Percentiles rank a stretch among this genome's conserved stretches.
Conservation (phyloP, 2,329 filamentous ascomycete species). For the Epichloe bromicola region DNA sequence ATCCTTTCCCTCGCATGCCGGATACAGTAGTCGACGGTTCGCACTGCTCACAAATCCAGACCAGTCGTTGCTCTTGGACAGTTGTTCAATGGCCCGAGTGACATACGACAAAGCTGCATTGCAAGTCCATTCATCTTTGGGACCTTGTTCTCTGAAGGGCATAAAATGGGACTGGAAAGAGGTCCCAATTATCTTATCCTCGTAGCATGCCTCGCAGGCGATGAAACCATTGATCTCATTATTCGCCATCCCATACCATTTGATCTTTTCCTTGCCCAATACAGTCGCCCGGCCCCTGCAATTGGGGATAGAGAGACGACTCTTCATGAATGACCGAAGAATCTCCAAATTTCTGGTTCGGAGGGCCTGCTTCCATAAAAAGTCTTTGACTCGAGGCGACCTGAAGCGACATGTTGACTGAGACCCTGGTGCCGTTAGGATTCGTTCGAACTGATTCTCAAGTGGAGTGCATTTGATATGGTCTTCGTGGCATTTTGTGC, state of each 20-base stretch:
- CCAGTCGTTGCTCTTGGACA: conserved; percentile 17
- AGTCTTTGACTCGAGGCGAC: conserved; percentile 19
- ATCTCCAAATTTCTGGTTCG: conserved; percentile 13
- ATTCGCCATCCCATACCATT: conserved; percentile 19
- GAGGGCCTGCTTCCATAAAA: conserved; percentile 21
- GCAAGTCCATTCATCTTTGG: conserved; percentile 20
- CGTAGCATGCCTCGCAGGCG: conserved; percentile 26
- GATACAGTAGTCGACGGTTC: conserved; percentile 12
- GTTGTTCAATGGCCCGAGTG: conserved; percentile 8
- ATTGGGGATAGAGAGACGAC: conserved; percentile 12
- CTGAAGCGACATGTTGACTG: conserved; percentile 19
- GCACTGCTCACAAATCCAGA: conserved; percentile 14
- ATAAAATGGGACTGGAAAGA: conserved; percentile 19
- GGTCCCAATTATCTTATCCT: conserved; percentile 18
- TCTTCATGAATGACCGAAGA: conserved; percentile 16
- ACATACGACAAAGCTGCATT: conserved; percentile 17
- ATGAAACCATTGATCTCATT: conserved; percentile 20
- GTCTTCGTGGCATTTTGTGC: conserved; percentile 28
- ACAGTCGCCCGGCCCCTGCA: conserved; percentile 17
- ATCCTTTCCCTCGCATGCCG: conserved; percentile 17
- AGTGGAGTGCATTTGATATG: conserved; percentile 21
- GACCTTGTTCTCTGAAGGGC: conserved; percentile 12
- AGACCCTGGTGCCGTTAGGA: conserved; percentile 14
- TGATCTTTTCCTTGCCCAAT: conserved; percentile 13
- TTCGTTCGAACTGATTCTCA: conserved; percentile 15